phyloP scores from a whole-genome alignment of 345 rosid genomes.

The Euphorbia peplus region DNA sequence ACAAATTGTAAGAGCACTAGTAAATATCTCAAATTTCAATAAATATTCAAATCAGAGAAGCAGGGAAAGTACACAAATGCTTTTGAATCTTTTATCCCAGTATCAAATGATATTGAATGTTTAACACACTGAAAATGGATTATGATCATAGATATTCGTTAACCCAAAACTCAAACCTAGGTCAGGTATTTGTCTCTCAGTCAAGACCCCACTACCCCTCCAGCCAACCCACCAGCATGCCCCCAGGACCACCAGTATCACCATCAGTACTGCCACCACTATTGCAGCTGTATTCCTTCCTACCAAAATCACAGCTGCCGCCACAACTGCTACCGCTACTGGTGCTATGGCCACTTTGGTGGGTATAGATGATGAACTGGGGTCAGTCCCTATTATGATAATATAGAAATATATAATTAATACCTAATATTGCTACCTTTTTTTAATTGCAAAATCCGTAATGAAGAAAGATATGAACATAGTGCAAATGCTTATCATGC shows the following conservation, averaged over 20 bases:
- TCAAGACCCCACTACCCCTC: slow-evolving; percentile 70
- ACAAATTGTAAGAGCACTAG: not conserved
- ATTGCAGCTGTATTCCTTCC: slow-evolving; percentile 59
- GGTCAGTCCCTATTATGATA: slow-evolving; percentile 83
- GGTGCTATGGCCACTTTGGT: slow-evolving; percentile 77
- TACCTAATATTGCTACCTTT: not conserved
- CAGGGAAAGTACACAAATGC: not conserved
- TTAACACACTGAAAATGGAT: slow-evolving; percentile 11
- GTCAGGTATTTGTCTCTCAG: slow-evolving; percentile 49
- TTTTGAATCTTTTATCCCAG: not conserved
- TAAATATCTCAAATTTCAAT: not conserved
- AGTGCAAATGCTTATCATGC: slow-evolving; percentile 8
- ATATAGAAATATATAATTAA: slow-evolving; percentile 41
- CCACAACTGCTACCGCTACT: slow-evolving; percentile 70
- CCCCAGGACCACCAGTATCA: slow-evolving; percentile 57
- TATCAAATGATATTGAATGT: not conserved
- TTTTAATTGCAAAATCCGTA: slow-evolving; percentile 14
- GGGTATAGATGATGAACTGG: slow-evolving; percentile 73
- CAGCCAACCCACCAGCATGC: slow-evolving; percentile 76
- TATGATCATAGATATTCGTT: slow-evolving; percentile 13
- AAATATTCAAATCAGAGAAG: not conserved
- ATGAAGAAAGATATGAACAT: slow-evolving; percentile 8
- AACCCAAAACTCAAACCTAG: slow-evolving; percentile 52
- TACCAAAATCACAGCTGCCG: slow-evolving; percentile 67
- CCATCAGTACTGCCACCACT: slow-evolving; percentile 64